Evolutionary conservation across 129 eudicot genomes (phyloP).

Genomic region (Silybum marianum): DNA sequence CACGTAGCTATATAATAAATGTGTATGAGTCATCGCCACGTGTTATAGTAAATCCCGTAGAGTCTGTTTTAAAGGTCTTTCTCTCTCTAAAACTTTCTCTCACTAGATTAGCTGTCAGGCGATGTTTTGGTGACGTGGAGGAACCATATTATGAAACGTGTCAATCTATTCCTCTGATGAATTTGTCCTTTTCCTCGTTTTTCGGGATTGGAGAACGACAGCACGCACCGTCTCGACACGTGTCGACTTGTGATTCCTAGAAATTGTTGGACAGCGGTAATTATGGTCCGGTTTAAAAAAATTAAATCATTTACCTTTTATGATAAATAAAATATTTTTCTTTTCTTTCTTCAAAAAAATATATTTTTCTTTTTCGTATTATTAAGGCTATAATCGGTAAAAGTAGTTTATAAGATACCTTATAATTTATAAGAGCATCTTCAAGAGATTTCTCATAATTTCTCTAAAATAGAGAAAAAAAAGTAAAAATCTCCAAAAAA

Average conservation of each 20-base stretch:
- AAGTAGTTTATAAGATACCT: no score
- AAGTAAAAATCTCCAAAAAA: no score
- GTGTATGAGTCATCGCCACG: constrained; percentile 32
- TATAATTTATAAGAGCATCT: no score
- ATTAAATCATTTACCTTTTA: no score
- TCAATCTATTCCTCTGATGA: constrained; percentile 12
- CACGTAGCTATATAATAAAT: constrained; percentile 12
- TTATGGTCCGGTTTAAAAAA: neutral
- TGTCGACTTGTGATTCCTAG: constrained; percentile 11
- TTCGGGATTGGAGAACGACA: constrained; percentile 21
- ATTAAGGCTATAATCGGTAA: no score
- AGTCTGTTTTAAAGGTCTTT: neutral
- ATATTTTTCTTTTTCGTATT: no score
- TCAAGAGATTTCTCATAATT: no score
- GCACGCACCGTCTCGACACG: constrained; percentile 21
- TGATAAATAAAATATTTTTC: no score
- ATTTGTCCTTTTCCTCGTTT: neutral
- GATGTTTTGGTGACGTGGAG: constrained; percentile 33
- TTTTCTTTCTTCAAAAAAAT: no score
- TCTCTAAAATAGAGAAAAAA: no score
- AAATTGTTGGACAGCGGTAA: neutral
- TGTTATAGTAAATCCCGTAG: constrained; percentile 10
- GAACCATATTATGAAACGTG: constrained; percentile 20
- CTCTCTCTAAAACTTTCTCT: constrained; percentile 1
- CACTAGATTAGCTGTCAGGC: constrained; percentile 27